A percentile compares a stretch with the other conserved stretches of the same genome.
phyloP scores from a whole-genome alignment of 139 green algal genomes.

The Volvox africanus region DNA sequence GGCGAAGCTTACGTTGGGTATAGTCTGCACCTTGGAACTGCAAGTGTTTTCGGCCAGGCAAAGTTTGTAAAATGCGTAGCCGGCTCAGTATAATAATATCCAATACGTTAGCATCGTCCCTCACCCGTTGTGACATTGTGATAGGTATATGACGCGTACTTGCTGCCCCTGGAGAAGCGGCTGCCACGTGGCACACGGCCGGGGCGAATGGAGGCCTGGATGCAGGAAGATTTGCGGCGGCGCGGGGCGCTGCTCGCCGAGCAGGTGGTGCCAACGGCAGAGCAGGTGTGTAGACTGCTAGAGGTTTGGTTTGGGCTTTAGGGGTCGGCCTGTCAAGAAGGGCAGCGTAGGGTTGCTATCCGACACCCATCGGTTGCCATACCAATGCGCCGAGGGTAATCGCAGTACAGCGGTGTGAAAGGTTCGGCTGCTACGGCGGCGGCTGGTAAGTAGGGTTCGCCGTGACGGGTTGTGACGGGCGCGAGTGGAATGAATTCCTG shows the following conservation, averaged over 20 bases:
- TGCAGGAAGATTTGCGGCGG: conserved; percentile 26
- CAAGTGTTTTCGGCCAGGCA: background rate
- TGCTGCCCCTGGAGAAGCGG: conserved; percentile 29
- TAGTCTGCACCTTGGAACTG: no score
- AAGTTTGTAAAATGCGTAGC: no score
- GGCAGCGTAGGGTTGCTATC: background rate
- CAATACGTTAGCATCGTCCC: background rate
- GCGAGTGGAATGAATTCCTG: no score
- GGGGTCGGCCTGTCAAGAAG: no score
- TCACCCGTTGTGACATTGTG: background rate
- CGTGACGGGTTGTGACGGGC: background rate
- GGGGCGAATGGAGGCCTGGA: background rate
- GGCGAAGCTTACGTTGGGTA: no score
- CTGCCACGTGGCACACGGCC: background rate
- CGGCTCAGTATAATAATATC: background rate
- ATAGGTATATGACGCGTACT: conserved; percentile 41
- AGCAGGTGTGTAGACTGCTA: conserved; percentile 4
- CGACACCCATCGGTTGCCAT: background rate
- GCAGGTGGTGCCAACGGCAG: background rate
- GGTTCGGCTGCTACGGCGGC: background rate
- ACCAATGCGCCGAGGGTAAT: background rate
- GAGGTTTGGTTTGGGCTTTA: background rate
- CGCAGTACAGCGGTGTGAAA: background rate
- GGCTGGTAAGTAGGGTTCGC: background rate
- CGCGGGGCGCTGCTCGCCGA: background rate